A percentile compares a stretch with the other conserved stretches of the same genome.
Evolutionary conservation across 2,329 filamentous ascomycete genomes (phyloP).

Genomic region (Aspergillus jensenii): DNA sequence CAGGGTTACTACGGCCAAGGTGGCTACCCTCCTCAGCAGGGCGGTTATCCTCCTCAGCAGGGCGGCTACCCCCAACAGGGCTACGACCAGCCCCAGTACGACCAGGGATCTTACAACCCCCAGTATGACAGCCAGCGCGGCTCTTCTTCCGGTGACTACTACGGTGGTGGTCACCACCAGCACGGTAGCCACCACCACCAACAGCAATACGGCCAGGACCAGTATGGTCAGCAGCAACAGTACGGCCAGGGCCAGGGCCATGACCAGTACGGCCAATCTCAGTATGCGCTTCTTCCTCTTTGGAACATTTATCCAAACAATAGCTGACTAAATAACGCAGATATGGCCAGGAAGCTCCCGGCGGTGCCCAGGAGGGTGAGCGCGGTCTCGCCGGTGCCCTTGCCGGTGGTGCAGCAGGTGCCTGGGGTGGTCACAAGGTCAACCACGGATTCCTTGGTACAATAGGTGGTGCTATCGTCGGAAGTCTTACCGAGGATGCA

Average conservation of each 20-base stretch:
- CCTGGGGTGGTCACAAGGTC: slow-evolving; percentile 48
- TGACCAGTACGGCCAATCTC: slow-evolving; percentile 19
- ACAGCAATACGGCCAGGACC: slow-evolving; percentile 17
- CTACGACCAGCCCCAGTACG: slow-evolving; percentile 24
- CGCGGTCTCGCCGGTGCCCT: slow-evolving; percentile 49
- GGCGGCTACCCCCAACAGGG: slow-evolving; percentile 20
- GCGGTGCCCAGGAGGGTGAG: slow-evolving; percentile 44
- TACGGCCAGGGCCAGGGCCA: slow-evolving; percentile 13
- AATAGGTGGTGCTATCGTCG: slow-evolving; percentile 49
- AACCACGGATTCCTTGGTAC: slow-evolving; percentile 50
- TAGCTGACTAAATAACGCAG: slow-evolving; percentile 19
- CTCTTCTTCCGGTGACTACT: slow-evolving; percentile 15
- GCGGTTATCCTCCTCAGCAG: slow-evolving; percentile 21
- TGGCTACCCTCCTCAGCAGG: slow-evolving; percentile 25
- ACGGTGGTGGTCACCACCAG: slow-evolving; percentile 20
- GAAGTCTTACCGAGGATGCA: slow-evolving; percentile 47
- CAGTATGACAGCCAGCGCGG: slow-evolving; percentile 13
- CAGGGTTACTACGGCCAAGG: slow-evolving; percentile 29
- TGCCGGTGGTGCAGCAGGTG: slow-evolving; percentile 48
- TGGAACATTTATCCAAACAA: background rate
- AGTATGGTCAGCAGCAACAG: slow-evolving; percentile 23
- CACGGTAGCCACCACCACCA: slow-evolving; percentile 13
- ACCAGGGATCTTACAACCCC: slow-evolving; percentile 12
- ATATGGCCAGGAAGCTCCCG: slow-evolving; percentile 33
- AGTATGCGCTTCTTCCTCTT: background rate